Evolutionary conservation across 106 monocot species (phyloP), one percentile per base, ranked within the genome.

Genomic region (Dendrobium huoshanense): DNA sequence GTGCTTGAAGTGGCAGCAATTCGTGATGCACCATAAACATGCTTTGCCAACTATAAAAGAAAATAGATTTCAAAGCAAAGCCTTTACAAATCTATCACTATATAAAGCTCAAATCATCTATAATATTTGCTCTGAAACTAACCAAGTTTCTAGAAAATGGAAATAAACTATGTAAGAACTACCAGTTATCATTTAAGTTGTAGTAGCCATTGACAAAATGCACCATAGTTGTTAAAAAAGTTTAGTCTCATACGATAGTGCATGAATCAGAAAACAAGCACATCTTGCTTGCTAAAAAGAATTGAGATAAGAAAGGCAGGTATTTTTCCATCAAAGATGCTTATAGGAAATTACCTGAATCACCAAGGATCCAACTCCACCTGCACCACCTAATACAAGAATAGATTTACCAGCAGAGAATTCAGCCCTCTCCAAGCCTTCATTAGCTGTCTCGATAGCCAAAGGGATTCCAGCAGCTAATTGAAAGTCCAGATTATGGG

Each of bases 1-100:
- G 97, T 92, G 75, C 97, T 94, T 33, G 97, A 75, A 58, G 97
- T 97, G 72, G 97, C 94, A 2, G 94, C 94, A 67, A 97, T 92
- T 86, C 56, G 90, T 44, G 94, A 92, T 29, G 97, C 90, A 37
- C 94, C 97, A 81, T 67, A 94, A 22, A 97, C 94, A 9, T 92
- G 87, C 83, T 97, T 97, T 17, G 94, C 97, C 77, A 97, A 77
- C 96, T 96, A 79, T 72, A 87, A 56, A 78, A 70, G 4, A 78
- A 77, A 77, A 40, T 31, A 22, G n/a, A n/a, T n/a, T n/a, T 61
- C 22, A 61, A 61, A 61, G 22, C 10, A 19, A 22, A 19, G n/a
- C n/a, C 8, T 61, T n/a, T 61, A 61, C 61, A 61, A 51, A 51
- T 15, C 13, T 51, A 51, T 13, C 51, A 51, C 51, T 11, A 51